Conservation (phyloP, 768 basidiomycete species). For the Leucocoprinus birnbaumii region DNA sequence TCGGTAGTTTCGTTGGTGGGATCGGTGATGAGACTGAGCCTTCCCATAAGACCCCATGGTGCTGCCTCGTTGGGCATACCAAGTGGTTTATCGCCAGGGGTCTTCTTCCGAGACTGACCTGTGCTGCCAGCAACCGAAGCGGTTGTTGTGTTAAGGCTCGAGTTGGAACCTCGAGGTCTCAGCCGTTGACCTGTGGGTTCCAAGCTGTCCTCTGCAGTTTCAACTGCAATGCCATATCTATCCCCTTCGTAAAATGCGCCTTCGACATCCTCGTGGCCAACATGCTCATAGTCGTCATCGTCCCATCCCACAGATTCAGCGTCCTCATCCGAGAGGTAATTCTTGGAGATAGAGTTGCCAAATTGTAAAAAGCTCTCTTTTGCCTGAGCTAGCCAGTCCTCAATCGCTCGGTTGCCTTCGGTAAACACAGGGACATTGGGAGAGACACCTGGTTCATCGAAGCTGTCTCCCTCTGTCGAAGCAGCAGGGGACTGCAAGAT, state of each 20-base stretch:
- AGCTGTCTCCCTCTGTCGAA: conserved; percentile 28
- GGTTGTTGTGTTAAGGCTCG: conserved; percentile 35
- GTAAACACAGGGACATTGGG: conserved; percentile 13
- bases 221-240: conserved; percentile 39
- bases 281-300: conserved; percentile 36
- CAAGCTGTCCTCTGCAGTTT: conserved; percentile 34
- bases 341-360: conserved; percentile 53
- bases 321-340: conserved; percentile 47
- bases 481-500: conserved; percentile 35
- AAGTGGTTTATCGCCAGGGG: conserved; percentile 43
- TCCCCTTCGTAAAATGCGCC: conserved; percentile 27
- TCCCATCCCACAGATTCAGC: conserved; percentile 37
- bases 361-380: conserved; percentile 64
- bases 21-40: conserved; percentile 47
- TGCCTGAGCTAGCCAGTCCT: conserved; percentile 78
- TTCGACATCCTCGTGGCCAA: conserved; percentile 29
- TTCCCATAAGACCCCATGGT: conserved; percentile 78
- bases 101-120: conserved; percentile 35
- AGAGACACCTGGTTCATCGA: conserved; percentile 24
- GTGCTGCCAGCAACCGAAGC: conserved; percentile 21
- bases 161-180: conserved; percentile 33
- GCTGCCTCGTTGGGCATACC: conserved; percentile 58
- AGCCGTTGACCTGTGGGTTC: conserved; percentile 19
- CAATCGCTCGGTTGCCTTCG: conserved; percentile 49
- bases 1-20: conserved; percentile 31